Conservation (phyloP, 495 filamentous ascomycete species). For the Aspergillus affinis region DNA sequence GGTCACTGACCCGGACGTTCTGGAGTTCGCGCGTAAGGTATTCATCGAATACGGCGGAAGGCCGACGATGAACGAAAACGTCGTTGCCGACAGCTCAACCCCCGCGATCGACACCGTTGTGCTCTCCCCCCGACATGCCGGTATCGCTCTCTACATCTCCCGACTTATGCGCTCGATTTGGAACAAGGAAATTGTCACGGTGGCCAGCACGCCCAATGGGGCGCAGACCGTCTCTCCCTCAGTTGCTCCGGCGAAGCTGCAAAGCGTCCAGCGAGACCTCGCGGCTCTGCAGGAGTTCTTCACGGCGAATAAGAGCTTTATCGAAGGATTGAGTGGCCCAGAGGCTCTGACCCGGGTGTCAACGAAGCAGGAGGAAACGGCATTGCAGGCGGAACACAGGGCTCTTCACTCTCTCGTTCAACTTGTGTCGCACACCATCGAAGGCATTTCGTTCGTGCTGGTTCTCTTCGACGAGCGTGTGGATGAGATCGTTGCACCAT, state of each 20-base stretch:
- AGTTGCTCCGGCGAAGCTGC: constrained; percentile 63
- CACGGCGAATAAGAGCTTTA: constrained; percentile 78
- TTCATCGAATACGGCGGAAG: constrained; percentile 90
- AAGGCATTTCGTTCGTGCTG: constrained; percentile 92
- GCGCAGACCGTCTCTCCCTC: constrained; percentile 48
- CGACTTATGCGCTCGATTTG: constrained; percentile 83
- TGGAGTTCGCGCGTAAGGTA: constrained; percentile 77
- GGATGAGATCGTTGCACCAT: constrained; percentile 78
- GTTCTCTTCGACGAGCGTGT: constrained; percentile 92
- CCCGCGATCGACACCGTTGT: constrained; percentile 73
- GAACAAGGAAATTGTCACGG: constrained; percentile 64
- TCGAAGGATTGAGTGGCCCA: constrained; percentile 86
- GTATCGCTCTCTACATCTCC: constrained; percentile 81
- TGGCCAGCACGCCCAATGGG: constrained; percentile 56
- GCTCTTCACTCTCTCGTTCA: constrained; percentile 82
- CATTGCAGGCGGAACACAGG: constrained; percentile 88
- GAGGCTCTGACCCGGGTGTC: constrained; percentile 68
- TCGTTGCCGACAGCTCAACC: constrained; percentile 58
- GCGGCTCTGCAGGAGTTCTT: constrained; percentile 78
- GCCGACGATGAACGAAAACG: constrained; percentile 72
- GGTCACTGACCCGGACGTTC: constrained; percentile 76
- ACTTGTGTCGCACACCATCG: constrained; percentile 80
- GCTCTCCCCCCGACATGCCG: constrained; percentile 85
- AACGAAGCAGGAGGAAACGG: constrained; percentile 84
- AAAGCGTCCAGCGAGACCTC: constrained; percentile 74